Conservation (phyloP, 2,329 filamentous ascomycete species). For the Colletotrichum euphorbiae region DNA sequence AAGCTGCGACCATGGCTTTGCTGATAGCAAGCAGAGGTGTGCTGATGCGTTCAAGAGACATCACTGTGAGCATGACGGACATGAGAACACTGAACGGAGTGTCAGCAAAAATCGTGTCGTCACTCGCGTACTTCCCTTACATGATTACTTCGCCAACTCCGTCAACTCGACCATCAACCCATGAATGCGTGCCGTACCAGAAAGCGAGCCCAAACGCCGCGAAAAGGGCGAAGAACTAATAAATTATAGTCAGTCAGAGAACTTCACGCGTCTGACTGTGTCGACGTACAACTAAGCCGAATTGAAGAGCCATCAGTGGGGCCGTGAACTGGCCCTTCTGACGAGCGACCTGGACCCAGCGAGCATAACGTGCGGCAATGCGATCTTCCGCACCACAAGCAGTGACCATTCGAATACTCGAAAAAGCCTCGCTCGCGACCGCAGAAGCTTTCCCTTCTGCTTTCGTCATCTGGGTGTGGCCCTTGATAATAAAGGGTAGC, state of each 20-base stretch:
- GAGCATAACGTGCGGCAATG: slow-evolving; percentile 63
- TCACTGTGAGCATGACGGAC: slow-evolving; percentile 68
- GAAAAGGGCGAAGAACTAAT: slow-evolving; percentile 66
- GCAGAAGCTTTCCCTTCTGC: slow-evolving; percentile 69
- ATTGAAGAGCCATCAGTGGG: slow-evolving; percentile 64
- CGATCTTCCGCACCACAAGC: slow-evolving; percentile 71
- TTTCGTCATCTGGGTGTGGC: slow-evolving; percentile 57
- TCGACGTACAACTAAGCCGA: slow-evolving; percentile 58
- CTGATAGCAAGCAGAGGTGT: slow-evolving; percentile 69
- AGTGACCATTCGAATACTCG: slow-evolving; percentile 70
- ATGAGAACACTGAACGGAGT: slow-evolving; percentile 57
- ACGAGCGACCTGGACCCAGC: slow-evolving; percentile 66
- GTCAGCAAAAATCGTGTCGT: background rate
- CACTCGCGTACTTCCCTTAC: slow-evolving; percentile 50
- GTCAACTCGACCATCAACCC: slow-evolving; percentile 57
- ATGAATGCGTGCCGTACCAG: slow-evolving; percentile 70
- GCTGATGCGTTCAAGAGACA: slow-evolving; percentile 67
- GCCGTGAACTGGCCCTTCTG: slow-evolving; percentile 60
- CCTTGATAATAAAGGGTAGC: slow-evolving; percentile 68
- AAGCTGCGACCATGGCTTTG: slow-evolving; percentile 68
- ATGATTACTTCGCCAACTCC: slow-evolving; percentile 66
- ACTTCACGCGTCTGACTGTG: background rate
- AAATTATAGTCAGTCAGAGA: slow-evolving; percentile 35
- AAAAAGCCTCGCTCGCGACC: slow-evolving; percentile 71
- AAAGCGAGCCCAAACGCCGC: slow-evolving; percentile 68